phyloP scores from a whole-genome alignment of 176 grass and related monocot species.

The Otatea glauca region DNA sequence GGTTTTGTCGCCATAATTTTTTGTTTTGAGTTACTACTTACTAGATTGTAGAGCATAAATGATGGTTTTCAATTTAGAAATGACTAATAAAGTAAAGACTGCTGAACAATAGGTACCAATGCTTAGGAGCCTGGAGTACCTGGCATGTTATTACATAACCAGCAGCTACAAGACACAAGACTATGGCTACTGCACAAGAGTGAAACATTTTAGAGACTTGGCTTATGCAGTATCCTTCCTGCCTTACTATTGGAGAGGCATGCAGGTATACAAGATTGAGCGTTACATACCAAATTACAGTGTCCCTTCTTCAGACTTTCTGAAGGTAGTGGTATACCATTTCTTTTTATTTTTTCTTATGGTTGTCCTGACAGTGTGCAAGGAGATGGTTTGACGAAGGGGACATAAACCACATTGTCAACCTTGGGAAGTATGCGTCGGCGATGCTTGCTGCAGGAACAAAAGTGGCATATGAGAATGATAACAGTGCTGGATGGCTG shows the following conservation, averaged over 20 bases:
- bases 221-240: slow-evolving; percentile 96
- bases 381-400: slow-evolving; percentile 99
- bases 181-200: slow-evolving; percentile 93
- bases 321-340: slow-evolving; percentile 23
- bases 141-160: slow-evolving; percentile 95
- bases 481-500: slow-evolving; percentile 68
- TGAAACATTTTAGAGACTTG: slow-evolving; percentile 88
- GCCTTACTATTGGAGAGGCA: slow-evolving; percentile 98
- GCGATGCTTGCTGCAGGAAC: slow-evolving; percentile 90
- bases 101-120: slow-evolving; percentile 75
- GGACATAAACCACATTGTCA: slow-evolving; percentile 79
- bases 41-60: slow-evolving; percentile 21
- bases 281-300: slow-evolving; percentile 6
- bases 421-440: slow-evolving; percentile 96
- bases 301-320: slow-evolving; percentile 20
- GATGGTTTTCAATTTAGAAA: slow-evolving; percentile 31
- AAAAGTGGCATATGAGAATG: slow-evolving; percentile 91
- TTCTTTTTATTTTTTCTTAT: slow-evolving; percentile 19
- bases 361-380: slow-evolving; percentile 66
- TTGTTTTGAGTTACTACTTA: slow-evolving; percentile 29
- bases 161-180: slow-evolving; percentile 95
- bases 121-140: slow-evolving; percentile 88
- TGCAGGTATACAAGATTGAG: slow-evolving; percentile 69
- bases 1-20: slow-evolving; percentile 21
- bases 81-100: slow-evolving; percentile 41